phyloP scores from a whole-genome alignment of 768 basidiomycete species.

The Cyclocybe cylindracea region DNA sequence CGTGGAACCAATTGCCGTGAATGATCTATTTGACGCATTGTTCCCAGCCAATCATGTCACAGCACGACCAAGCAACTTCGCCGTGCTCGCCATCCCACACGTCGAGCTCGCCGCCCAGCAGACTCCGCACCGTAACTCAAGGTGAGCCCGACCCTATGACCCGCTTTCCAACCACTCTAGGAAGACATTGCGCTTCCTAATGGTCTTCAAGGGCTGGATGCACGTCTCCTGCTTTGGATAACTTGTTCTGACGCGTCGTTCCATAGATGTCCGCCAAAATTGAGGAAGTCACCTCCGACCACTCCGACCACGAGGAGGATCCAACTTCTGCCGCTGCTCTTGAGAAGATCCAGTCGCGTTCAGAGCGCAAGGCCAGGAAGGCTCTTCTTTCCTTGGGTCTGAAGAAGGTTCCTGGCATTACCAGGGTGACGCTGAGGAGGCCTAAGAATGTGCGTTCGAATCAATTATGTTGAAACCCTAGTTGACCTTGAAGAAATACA shows the following conservation, averaged over 20 bases:
- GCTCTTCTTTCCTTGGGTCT: conserved; percentile 88
- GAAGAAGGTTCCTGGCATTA: conserved; percentile 91
- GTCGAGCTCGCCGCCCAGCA: conserved; percentile 34
- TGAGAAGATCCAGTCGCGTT: conserved; percentile 92
- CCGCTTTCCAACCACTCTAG: conserved; percentile 7
- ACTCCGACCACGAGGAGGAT: conserved; percentile 81
- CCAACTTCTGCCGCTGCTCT: conserved; percentile 82
- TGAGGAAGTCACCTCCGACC: conserved; percentile 82
- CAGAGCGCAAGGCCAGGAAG: conserved; percentile 95
- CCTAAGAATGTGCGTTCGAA: conserved; percentile 79
- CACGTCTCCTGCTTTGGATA: conserved; percentile 26
- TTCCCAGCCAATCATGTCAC: conserved; percentile 25
- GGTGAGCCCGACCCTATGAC: conserved; percentile 26
- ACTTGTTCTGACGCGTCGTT: conserved; percentile 25
- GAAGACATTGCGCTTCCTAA: not conserved
- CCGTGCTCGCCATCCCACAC: conserved; percentile 35
- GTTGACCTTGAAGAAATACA: conserved; percentile 24
- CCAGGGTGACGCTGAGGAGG: conserved; percentile 90
- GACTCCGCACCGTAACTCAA: conserved; percentile 22
- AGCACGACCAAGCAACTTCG: conserved; percentile 31
- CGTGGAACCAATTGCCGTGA: conserved; percentile 9
- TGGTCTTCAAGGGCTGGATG: conserved; percentile 33
- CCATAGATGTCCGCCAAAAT: conserved; percentile 77
- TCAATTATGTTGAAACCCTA: not conserved
- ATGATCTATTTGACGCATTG: conserved; percentile 9